phyloP scores from a whole-genome alignment of 352 stramenopile species.

The Phytophthora aleatoria region DNA sequence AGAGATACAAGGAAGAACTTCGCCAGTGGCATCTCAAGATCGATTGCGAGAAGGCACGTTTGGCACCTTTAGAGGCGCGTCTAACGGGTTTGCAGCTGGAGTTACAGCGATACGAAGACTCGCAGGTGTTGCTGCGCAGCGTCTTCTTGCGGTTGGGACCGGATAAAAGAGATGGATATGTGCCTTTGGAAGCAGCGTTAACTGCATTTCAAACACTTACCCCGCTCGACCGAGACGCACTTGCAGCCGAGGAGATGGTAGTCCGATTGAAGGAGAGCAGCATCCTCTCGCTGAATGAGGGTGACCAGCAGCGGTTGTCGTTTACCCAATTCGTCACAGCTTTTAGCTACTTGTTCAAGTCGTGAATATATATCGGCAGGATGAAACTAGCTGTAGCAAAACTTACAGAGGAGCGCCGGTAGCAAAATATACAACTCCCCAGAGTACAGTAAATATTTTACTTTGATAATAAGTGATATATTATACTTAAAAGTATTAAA shows the following conservation, averaged over 20 bases:
- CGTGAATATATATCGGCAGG: constrained; percentile 1
- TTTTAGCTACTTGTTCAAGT: constrained; percentile 38
- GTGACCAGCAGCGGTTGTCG: constrained; percentile 11
- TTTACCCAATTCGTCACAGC: constrained; percentile 43
- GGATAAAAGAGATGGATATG: constrained; percentile 20
- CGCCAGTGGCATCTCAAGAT: constrained; percentile 45
- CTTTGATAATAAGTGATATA: no score
- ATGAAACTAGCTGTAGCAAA: neutral
- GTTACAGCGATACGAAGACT: constrained; percentile 25
- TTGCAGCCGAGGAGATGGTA: constrained; percentile 15
- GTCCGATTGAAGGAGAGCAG: constrained; percentile 13
- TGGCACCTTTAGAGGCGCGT: constrained; percentile 45
- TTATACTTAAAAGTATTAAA: no score
- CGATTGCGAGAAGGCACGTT: constrained; percentile 53
- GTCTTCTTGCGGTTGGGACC: constrained; percentile 33
- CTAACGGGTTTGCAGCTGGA: constrained; percentile 33
- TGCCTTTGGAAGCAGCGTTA: constrained; percentile 24
- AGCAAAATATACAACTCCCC: neutral
- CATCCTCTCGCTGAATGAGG: neutral
- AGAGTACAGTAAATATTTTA: no score
- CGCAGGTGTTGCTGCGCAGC: constrained; percentile 35
- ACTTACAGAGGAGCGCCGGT: no score
- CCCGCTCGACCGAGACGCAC: constrained; percentile 10
- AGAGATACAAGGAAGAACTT: constrained; percentile 46
- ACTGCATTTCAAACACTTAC: constrained; percentile 38